Base-by-base conservation (phyloP, 371 early-diverging fungal genomes). In the Nosema bombycis region DNA sequence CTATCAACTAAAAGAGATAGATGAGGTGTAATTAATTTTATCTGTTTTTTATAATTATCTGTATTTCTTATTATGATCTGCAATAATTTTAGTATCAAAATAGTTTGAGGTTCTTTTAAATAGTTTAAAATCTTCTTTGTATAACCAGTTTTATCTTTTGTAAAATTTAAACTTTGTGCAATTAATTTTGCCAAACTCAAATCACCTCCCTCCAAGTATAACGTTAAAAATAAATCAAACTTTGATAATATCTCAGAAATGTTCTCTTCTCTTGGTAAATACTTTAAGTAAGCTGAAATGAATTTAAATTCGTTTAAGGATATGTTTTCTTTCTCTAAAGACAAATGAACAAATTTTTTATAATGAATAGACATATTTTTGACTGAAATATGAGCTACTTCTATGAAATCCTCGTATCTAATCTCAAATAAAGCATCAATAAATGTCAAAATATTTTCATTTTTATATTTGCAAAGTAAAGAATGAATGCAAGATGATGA, bases 1-100 rank as follows among this genome's bases (percentile, higher is more conserved):
- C 72, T 72, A 18, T 72, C 72, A 26, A 72, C 72, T 3, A 72
- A 36, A 1, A 72, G 57, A 12, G 72, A 56, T 33, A 72, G 57
- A 60, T 72, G 60, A 21, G 72, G 72, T 14, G 72, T 57, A 36
- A 56, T 72, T 34, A 57, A 36, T 21, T 34, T 36, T 33, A 72
- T 56, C 21, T 60, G 60, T 72, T 34, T 72, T 33, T 72, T 72
- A 29, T 56, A 72, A n/a, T 72, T 32, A 23, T 72, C 30, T 12
- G 60, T 60, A 18, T 72, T 72, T 56, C 60, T 56, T 24, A 57
- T 36, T 32, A 72, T n/a, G 1, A 58, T 36, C 10, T 72, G 72
- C 10, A 72, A 60, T 26, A 72, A 21, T 33, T 72, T 36, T 6
- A 72, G 60, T 14, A 72, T 58, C 21, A 58, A 24, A 21, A 72